These are phyloP conservation scores for Brachypodium distachyon DNA, from an alignment of 202 grass and related monocot species.

Conservation along the genomic window DNA sequence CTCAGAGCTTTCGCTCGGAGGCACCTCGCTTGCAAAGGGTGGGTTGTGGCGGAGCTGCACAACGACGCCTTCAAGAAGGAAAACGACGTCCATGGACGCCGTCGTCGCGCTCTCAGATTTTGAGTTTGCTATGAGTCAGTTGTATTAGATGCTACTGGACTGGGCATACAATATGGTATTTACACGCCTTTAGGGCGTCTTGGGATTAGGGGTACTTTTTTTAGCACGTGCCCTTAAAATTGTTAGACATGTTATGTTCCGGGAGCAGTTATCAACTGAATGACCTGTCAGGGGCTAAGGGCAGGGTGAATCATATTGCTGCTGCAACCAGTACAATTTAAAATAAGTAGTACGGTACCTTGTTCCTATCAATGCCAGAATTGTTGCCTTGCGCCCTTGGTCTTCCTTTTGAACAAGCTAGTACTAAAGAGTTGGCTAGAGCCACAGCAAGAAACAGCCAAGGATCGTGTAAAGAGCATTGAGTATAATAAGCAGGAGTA, in stretches of 20 bases:
- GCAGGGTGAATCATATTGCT: neutral
- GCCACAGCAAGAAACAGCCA: neutral
- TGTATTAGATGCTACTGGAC: neutral
- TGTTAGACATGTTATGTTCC: neutral
- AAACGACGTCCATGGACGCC: too few relatives aligned
- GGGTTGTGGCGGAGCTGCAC: too few relatives aligned
- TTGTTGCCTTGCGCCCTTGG: neutral
- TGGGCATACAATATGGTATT: neutral
- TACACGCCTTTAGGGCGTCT: too few relatives aligned
- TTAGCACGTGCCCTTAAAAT: too few relatives aligned
- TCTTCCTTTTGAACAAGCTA: neutral
- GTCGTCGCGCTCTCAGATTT: too few relatives aligned
- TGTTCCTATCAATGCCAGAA: neutral
- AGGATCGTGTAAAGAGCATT: neutral
- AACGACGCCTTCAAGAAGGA: too few relatives aligned
- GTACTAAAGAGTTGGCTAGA: neutral
- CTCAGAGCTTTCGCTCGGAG: too few relatives aligned
- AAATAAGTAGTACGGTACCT: too few relatives aligned
- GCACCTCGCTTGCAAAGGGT: too few relatives aligned
- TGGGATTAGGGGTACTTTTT: too few relatives aligned
- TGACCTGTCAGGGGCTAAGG: neutral
- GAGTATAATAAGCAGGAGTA: neutral
- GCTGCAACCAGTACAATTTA: neutral
- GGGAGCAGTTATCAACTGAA: neutral
- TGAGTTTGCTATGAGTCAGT: neutral